Evolutionary conservation across 2,329 filamentous ascomycete genomes (phyloP).

Genomic region (Metarhizium rileyi): DNA sequence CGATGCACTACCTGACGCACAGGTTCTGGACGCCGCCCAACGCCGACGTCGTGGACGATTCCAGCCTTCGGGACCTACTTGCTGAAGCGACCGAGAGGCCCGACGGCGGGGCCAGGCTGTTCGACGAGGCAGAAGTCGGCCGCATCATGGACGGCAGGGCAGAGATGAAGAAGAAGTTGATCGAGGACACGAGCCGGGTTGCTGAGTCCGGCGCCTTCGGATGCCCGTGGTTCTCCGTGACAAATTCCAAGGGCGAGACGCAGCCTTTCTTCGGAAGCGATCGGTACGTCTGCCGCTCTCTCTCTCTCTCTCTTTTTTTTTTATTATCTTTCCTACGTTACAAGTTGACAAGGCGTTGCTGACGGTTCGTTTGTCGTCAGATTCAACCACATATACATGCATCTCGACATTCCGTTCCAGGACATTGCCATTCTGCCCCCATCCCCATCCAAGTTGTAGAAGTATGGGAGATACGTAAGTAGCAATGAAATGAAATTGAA

Average conservation of each 20-base stretch:
- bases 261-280: constrained; percentile 75
- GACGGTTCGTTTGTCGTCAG: constrained; percentile 22
- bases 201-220: constrained; percentile 63
- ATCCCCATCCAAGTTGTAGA: constrained; percentile 26
- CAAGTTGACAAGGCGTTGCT: background rate
- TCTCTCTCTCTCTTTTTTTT: constrained; percentile 22
- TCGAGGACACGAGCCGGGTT: constrained; percentile 48
- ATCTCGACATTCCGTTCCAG: constrained; percentile 50
- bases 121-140: constrained; percentile 41
- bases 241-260: constrained; percentile 43
- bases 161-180: constrained; percentile 36
- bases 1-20: constrained; percentile 46
- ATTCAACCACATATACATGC: constrained; percentile 60
- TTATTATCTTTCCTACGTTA: no score
- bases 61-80: constrained; percentile 35
- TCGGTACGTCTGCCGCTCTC: constrained; percentile 31
- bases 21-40: constrained; percentile 53
- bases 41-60: constrained; percentile 48
- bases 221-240: constrained; percentile 65
- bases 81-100: constrained; percentile 19
- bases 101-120: constrained; percentile 25
- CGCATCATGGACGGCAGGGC: constrained; percentile 45
- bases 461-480: background rate
- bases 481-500: background rate
- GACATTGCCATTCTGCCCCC: constrained; percentile 33